Base-by-base conservation (phyloP, 2,329 filamentous ascomycete genomes). In the Fusarium paranaense region DNA sequence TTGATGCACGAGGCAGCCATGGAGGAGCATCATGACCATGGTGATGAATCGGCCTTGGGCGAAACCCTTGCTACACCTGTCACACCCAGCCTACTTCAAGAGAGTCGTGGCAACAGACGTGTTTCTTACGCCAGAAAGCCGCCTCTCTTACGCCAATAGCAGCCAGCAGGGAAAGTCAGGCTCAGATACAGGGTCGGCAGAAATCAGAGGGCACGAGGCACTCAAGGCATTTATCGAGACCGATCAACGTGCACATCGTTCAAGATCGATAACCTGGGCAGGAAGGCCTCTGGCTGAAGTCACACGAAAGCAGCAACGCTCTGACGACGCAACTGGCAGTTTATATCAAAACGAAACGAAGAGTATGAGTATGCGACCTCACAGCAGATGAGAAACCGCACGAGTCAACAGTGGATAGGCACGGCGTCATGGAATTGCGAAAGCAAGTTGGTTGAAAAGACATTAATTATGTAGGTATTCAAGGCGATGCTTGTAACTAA, bases 71-170 rank as follows among this genome's bases (percentile, higher is more conserved):
- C 38, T 61, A 18, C 64, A 4, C 72, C 76, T 32, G 56, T 54
- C 20, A 76, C 71, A 5, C 75, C 74, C 9, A 76, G 67, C 20
- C 16, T 67, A 13, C 14, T 38, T 9, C 56, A 62, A 47, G 72
- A 70, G 25, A 78, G 78, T 66, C n/a, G 50, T 60, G 6, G 60
- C 72, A 27, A 73, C 71, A 16, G 76, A 78, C 11, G 37, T 69
- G 10, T 78, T 78, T 40, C 61, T 73, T 22, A 78, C 74, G 3
- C 75, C 79, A 4, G 57, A 73, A 32, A 78, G 75, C 42, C 72
- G 63, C 16, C 47, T 80, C 10, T 70, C 73, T 6, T 50, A 60
- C 16, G 54, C 62, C 27, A 32, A 22, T 16, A 37, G 32, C 13
- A 32, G 59, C 5, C 27, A 50, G 13, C 52, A 56, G 47, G 30